Conservation (phyloP, 192 early-diverging fungal genomes). For the Coemansia sp. region DNA sequence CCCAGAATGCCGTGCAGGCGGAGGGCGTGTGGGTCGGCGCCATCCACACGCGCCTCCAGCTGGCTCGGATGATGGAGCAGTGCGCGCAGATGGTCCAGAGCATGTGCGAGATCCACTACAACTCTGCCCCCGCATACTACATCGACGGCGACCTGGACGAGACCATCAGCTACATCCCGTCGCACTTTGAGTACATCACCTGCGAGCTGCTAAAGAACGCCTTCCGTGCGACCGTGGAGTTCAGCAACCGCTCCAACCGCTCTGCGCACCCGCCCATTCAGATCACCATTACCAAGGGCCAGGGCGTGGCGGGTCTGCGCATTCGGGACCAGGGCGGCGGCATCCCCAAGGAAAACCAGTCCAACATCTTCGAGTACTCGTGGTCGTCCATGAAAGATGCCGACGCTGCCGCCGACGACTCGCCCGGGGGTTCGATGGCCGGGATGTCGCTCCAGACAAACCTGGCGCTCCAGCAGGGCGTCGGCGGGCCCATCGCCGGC, state of each 20-base stretch:
- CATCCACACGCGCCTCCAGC: slow-evolving; percentile 70
- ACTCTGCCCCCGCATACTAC: slow-evolving; percentile 63
- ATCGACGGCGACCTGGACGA: slow-evolving; percentile 53
- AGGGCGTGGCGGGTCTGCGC: slow-evolving; percentile 75
- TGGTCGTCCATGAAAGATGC: slow-evolving; percentile 80
- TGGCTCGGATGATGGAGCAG: slow-evolving; percentile 59
- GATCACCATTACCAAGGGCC: slow-evolving; percentile 74
- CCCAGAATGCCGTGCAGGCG: slow-evolving; percentile 6
- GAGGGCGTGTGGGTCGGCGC: slow-evolving; percentile 69
- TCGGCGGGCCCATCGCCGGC: slow-evolving; percentile 87
- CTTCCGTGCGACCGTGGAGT: slow-evolving; percentile 79
- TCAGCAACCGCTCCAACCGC: slow-evolving; percentile 42
- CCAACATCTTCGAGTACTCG: slow-evolving; percentile 84
- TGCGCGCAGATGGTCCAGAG: slow-evolving; percentile 71
- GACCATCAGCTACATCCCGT: slow-evolving; percentile 68
- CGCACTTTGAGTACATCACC: slow-evolving; percentile 91
- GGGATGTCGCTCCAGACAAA: slow-evolving; percentile 65
- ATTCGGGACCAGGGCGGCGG: slow-evolving; percentile 92
- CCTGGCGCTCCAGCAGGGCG: slow-evolving; percentile 76
- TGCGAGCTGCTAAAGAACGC: slow-evolving; percentile 89
- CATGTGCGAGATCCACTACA: slow-evolving; percentile 91
- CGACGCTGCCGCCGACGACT: slow-evolving; percentile 48
- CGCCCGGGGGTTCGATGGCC: slow-evolving; percentile 5
- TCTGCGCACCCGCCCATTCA: slow-evolving; percentile 67
- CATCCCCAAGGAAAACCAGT: slow-evolving; percentile 67